phyloP scores from a whole-genome alignment of 1,139 yeast genomes.

The Pichia sp. region DNA sequence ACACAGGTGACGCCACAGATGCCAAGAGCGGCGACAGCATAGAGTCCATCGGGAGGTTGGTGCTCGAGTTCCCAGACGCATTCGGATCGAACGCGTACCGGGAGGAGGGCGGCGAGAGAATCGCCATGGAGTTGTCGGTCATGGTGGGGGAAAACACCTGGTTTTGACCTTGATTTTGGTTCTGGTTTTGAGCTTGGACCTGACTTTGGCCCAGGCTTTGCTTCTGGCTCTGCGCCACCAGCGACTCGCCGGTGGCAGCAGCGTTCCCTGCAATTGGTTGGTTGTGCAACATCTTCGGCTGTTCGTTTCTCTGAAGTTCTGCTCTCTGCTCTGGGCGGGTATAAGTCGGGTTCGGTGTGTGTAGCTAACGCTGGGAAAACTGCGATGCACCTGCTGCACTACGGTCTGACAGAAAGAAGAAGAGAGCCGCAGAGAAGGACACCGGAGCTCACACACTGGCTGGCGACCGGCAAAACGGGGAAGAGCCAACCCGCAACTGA shows the following conservation, averaged over 20 bases:
- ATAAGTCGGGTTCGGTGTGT: no score
- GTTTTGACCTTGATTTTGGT: background rate
- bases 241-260: background rate
- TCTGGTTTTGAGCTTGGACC: background rate
- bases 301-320: background rate
- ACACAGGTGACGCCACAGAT: conserved; percentile 7
- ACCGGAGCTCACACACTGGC: no score
- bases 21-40: conserved; percentile 7
- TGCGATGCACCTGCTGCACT: no score
- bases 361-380: no score
- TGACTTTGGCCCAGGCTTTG: background rate
- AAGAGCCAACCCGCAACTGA: no score
- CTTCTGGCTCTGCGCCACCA: background rate
- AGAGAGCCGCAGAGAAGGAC: no score
- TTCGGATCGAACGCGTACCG: conserved; percentile 36
- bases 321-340: no score
- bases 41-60: background rate
- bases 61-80: background rate
- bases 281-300: background rate
- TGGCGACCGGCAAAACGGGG: no score
- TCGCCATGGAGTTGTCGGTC: conserved; percentile 23
- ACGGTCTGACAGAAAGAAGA: no score
- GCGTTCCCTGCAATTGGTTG: background rate
- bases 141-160: background rate
- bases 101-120: conserved; percentile 37